Percentiles rank a stretch among this genome's conserved stretches.
These are phyloP conservation scores for Claviceps sp. DNA, from an alignment of 2,329 filamentous ascomycete species.

Conservation along the genomic window DNA sequence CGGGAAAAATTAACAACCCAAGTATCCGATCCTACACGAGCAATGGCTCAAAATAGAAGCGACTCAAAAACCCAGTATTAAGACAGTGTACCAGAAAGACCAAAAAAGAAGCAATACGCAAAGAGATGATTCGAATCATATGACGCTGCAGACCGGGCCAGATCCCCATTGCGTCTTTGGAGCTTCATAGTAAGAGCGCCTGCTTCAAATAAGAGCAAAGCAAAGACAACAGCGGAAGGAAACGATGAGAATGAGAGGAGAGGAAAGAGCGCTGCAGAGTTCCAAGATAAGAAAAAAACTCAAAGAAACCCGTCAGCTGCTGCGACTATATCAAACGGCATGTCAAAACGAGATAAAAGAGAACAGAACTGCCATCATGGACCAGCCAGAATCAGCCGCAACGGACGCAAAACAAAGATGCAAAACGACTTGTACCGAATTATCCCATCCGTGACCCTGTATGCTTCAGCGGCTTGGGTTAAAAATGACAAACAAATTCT, in stretches of 20 bases:
- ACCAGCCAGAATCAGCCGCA: conserved; percentile 34
- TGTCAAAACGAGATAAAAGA: neutral
- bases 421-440: conserved; percentile 8
- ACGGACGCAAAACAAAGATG: neutral
- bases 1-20: conserved; percentile 12
- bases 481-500: conserved; percentile 16
- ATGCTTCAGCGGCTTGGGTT: conserved; percentile 10
- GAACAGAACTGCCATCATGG: conserved; percentile 28
- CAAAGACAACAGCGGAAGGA: neutral
- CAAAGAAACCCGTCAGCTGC: neutral
- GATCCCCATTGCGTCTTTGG: no score
- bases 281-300: neutral
- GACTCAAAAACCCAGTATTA: no score
- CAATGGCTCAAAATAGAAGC: no score
- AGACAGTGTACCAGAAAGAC: conserved; percentile 5
- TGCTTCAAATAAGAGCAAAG: neutral
- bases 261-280: neutral
- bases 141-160: no score
- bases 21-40: neutral
- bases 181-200: no score
- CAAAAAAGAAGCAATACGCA: neutral
- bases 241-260: neutral
- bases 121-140: no score
- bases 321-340: neutral
- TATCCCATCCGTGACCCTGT: conserved; percentile 15